phyloP scores from a whole-genome alignment of 2,329 filamentous ascomycete species.

The Raffaelea deltoideospora region DNA sequence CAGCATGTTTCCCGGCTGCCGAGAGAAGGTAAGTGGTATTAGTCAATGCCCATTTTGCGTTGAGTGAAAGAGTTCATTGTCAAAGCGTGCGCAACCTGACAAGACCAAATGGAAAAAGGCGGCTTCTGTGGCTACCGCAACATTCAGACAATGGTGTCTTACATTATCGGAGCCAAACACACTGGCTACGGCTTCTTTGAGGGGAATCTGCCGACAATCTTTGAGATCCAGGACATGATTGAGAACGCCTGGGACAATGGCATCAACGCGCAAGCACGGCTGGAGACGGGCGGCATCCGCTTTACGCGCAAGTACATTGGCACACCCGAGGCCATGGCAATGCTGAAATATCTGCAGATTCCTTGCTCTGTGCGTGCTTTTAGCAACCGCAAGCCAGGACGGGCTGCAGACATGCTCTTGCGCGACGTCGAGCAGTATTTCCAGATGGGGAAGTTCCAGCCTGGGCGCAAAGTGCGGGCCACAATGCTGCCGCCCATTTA shows the following conservation, averaged over 20 bases:
- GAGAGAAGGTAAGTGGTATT: constrained; percentile 40
- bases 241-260: constrained; percentile 79
- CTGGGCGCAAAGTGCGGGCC: constrained; percentile 45
- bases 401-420: constrained; percentile 43
- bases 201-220: constrained; percentile 53
- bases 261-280: constrained; percentile 57
- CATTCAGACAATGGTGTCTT: constrained; percentile 80
- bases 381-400: constrained; percentile 28
- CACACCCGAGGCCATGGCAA: constrained; percentile 73
- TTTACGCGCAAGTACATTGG: constrained; percentile 94
- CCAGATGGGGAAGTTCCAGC: constrained; percentile 31
- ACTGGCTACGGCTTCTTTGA: constrained; percentile 46
- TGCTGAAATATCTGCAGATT: constrained; percentile 57
- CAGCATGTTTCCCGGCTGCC: constrained; percentile 69
- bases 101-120: constrained; percentile 37
- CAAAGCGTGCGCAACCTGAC: not conserved
- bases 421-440: constrained; percentile 64
- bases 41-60: not conserved
- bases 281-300: constrained; percentile 74
- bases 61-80: not conserved
- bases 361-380: constrained; percentile 51
- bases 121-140: constrained; percentile 93
- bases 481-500: constrained; percentile 75
- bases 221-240: constrained; percentile 73
- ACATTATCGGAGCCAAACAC: constrained; percentile 46